phyloP scores from a whole-genome alignment of 1,284 basidiomycete genomes.

The Malassezia pachydermatis region DNA sequence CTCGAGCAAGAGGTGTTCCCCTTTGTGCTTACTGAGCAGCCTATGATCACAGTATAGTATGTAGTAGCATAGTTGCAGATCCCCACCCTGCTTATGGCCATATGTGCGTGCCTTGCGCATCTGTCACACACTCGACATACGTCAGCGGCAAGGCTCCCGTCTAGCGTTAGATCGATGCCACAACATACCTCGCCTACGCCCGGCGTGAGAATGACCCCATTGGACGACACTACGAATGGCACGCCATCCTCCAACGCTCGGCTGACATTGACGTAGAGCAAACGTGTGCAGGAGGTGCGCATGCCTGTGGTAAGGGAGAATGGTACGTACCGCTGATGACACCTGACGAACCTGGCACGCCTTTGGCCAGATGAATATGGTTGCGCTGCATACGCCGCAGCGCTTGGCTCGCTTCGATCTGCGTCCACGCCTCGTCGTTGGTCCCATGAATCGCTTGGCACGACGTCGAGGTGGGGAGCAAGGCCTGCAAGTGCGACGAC shows the following conservation, averaged over 20 bases:
- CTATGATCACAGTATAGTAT: slow-evolving; percentile 13
- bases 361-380: slow-evolving; percentile 76
- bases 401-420: slow-evolving; percentile 52
- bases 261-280: slow-evolving; percentile 65
- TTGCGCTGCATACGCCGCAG: slow-evolving; percentile 75
- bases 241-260: slow-evolving; percentile 62
- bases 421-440: slow-evolving; percentile 50
- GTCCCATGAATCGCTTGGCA: slow-evolving; percentile 37
- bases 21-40: slow-evolving; percentile 41
- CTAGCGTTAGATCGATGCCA: no score
- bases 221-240: slow-evolving; percentile 63
- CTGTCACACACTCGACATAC: slow-evolving; percentile 27
- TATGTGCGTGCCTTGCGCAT: slow-evolving; percentile 22
- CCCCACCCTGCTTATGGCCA: slow-evolving; percentile 18
- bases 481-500: not conserved
- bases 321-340: slow-evolving; percentile 55
- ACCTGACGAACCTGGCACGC: slow-evolving; percentile 53
- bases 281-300: slow-evolving; percentile 61
- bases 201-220: slow-evolving; percentile 71
- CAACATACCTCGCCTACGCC: no score
- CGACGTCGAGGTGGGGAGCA: not conserved
- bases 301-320: slow-evolving; percentile 56
- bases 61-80: not conserved
- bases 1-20: slow-evolving; percentile 43
- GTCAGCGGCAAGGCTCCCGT: slow-evolving; percentile 16